Percentiles rank a stretch among this genome's conserved stretches.
Evolutionary conservation across 345 rosid species (phyloP).

Genomic region (Punica granatum): DNA sequence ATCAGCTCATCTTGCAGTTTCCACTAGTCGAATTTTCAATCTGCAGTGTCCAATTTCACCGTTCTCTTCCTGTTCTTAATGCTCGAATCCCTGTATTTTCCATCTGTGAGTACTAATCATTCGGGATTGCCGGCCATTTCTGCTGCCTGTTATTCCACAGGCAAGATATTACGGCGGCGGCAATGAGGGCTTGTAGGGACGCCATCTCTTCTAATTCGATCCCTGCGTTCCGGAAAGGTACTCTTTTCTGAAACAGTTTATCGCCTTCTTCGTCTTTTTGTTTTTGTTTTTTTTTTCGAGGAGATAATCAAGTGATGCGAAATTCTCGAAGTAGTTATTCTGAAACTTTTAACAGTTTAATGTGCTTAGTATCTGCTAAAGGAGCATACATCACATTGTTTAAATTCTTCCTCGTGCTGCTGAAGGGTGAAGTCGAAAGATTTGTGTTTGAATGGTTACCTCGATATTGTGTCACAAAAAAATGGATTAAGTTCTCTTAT

Average conservation of each 20-base stretch:
- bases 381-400: not conserved
- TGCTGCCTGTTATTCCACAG: conserved; percentile 19
- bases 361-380: not conserved
- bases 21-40: not conserved
- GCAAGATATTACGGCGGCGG: conserved; percentile 77
- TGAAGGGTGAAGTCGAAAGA: not conserved
- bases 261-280: too few relatives aligned
- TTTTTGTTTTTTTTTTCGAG: not conserved
- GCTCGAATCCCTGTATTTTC: not conserved
- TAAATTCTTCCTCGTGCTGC: not conserved
- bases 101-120: not conserved
- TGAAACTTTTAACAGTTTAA: not conserved
- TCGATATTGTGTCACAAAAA: too few relatives aligned
- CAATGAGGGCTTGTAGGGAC: conserved; percentile 82
- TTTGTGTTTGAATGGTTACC: not conserved
- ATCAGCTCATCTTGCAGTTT: not conserved
- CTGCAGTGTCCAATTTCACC: not conserved
- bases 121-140: not conserved
- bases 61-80: not conserved
- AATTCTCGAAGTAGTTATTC: not conserved
- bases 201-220: conserved; percentile 92
- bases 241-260: not conserved
- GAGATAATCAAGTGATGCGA: not conserved
- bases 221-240: conserved; percentile 87
- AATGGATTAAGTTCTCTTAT: too few relatives aligned